phyloP scores from a whole-genome alignment of 176 grass and related monocot species.

The Lolium multiflorum region DNA sequence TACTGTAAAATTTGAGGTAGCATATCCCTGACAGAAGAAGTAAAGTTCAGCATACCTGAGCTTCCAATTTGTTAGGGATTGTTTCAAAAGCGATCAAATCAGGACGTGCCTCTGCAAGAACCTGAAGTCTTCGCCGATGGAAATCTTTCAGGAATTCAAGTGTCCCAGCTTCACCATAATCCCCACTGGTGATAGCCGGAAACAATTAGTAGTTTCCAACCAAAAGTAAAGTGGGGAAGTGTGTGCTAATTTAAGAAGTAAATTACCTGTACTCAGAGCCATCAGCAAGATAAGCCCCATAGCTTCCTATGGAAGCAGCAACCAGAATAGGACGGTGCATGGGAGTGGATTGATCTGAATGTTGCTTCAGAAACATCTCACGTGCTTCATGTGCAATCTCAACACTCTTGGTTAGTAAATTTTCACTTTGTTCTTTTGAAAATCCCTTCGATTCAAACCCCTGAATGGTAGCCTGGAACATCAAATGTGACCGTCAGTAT shows the following conservation, averaged over 20 bases:
- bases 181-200: slow-evolving; percentile 59
- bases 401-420: slow-evolving; percentile 74
- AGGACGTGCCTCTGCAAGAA: slow-evolving; percentile 78
- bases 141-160: slow-evolving; percentile 86
- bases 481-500: slow-evolving; percentile 15
- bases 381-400: slow-evolving; percentile 83
- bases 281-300: slow-evolving; percentile 97
- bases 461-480: slow-evolving; percentile 83
- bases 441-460: slow-evolving; percentile 85
- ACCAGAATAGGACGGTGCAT: slow-evolving; percentile 67
- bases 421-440: slow-evolving; percentile 71
- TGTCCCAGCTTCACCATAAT: slow-evolving; percentile 74
- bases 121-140: slow-evolving; percentile 72
- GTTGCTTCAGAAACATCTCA: slow-evolving; percentile 64
- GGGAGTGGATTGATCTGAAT: slow-evolving; percentile 36
- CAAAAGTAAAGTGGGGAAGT: not conserved
- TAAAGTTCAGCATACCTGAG: slow-evolving; percentile 56
- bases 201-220: slow-evolving; percentile 31
- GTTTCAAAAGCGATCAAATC: slow-evolving; percentile 98
- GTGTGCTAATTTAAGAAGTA: not conserved
- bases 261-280: slow-evolving; percentile 95
- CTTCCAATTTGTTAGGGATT: slow-evolving; percentile 97
- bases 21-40: not conserved
- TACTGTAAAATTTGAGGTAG: slow-evolving; percentile 26
- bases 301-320: slow-evolving; percentile 92